Evolutionary conservation across 1,284 basidiomycete genomes (phyloP).

Genomic region (Pulveroboletus sp.): DNA sequence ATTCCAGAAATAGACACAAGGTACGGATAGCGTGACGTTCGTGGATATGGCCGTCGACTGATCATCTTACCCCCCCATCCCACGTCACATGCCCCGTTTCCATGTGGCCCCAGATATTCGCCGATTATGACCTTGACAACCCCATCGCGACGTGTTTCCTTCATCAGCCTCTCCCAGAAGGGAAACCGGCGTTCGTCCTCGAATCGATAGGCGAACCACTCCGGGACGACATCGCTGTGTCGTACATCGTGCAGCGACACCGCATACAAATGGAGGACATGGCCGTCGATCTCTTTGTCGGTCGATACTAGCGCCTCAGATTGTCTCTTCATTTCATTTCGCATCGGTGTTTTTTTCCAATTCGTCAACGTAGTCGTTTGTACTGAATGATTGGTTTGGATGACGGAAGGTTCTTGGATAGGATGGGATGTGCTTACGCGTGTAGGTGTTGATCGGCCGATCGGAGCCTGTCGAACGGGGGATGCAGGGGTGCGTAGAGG

Average conservation of each 20-base stretch:
- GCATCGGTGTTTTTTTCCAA: neutral
- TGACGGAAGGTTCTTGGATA: too few species aligned
- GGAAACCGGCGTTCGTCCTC: constrained; percentile 22
- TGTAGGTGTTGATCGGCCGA: neutral
- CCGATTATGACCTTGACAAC: constrained; percentile 23
- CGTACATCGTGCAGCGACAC: constrained; percentile 28
- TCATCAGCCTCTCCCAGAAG: constrained; percentile 1
- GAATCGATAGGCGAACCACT: constrained; percentile 23
- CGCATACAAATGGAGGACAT: constrained; percentile 22
- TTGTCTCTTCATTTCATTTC: neutral
- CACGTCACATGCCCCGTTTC: neutral
- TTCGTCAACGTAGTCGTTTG: neutral
- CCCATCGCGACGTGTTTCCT: constrained; percentile 23
- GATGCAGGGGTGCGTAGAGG: too few species aligned
- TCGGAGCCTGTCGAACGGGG: too few species aligned
- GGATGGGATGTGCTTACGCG: neutral
- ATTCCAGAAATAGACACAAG: constrained; percentile 19
- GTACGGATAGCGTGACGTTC: too few species aligned
- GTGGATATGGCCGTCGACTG: neutral
- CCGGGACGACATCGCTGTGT: constrained; percentile 28
- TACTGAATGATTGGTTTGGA: too few species aligned
- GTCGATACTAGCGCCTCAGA: constrained; percentile 8
- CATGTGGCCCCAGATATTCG: constrained; percentile 16
- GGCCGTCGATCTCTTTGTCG: constrained; percentile 26
- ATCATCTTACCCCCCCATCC: neutral